These are phyloP conservation scores for Pseudocercospora eumusae DNA, from an alignment of 2,329 filamentous ascomycete species.

Conservation along the genomic window DNA sequence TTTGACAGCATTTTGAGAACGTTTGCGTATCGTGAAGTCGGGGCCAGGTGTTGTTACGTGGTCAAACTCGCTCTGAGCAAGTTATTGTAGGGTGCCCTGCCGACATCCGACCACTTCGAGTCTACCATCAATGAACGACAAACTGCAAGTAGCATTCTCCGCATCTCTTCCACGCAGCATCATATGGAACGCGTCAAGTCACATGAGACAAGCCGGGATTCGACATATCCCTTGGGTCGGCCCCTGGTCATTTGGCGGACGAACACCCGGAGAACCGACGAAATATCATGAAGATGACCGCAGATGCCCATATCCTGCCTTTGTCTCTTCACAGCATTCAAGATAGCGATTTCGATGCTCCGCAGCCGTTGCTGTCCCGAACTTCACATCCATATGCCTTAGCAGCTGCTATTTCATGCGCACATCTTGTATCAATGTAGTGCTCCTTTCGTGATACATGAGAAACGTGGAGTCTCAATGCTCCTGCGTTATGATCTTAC, in stretches of 20 bases:
- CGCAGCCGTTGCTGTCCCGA: neutral
- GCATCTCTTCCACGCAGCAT: neutral
- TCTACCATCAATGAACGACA: no score
- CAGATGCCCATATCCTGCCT: neutral
- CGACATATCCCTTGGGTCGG: neutral
- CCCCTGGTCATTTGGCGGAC: constrained; percentile 7
- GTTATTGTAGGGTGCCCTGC: no score
- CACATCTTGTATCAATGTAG: neutral
- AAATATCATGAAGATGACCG: neutral
- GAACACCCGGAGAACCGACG: constrained; percentile 2
- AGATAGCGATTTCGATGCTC: neutral
- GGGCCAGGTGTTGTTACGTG: no score
- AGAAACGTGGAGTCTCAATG: neutral
- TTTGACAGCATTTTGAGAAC: no score
- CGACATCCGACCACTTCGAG: no score
- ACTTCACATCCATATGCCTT: neutral
- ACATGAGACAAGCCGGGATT: neutral
- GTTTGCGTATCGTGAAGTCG: no score
- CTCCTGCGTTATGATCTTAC: neutral
- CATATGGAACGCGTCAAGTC: neutral
- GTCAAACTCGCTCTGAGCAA: no score
- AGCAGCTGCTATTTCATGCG: neutral
- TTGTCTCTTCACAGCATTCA: neutral
- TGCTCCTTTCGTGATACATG: constrained; percentile 1
- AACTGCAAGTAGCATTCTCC: neutral